These are phyloP conservation scores for Gracilaria gracilis DNA, from an alignment of 23 red algal genomes.

Conservation along the genomic window DNA sequence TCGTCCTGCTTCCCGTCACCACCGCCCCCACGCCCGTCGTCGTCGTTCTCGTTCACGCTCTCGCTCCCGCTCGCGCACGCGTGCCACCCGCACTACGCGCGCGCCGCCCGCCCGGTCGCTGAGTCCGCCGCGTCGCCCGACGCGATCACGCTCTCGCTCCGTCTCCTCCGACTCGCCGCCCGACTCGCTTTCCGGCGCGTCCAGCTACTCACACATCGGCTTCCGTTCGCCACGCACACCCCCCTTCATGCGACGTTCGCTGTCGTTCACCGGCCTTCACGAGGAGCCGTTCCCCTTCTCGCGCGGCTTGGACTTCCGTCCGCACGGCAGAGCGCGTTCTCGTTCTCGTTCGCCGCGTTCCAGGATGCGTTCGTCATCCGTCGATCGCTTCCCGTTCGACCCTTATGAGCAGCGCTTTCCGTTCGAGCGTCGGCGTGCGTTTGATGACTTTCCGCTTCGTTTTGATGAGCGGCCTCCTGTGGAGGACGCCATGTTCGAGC, in stretches of 20 bases:
- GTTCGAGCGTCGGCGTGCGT: conserved; percentile 1
- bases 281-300: conserved; percentile 9
- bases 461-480: conserved; percentile 2
- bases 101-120: conserved; percentile 14
- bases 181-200: conserved; percentile 29
- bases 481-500: neutral
- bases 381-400: conserved; percentile 4
- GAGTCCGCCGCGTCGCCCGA: conserved; percentile 18
- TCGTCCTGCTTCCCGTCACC: neutral
- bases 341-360: conserved; percentile 12
- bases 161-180: neutral
- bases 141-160: conserved; percentile 12
- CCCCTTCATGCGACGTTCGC: conserved; percentile 35
- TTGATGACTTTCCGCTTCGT: conserved; percentile 15
- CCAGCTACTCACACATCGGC: conserved; percentile 31
- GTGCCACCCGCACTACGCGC: neutral
- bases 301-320: neutral
- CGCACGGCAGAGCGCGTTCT: neutral
- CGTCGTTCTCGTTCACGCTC: neutral
- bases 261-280: conserved; percentile 20
- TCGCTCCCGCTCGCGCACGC: conserved; percentile 5
- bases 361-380: neutral
- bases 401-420: conserved; percentile 21
- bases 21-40: neutral
- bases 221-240: conserved; percentile 1